Evolutionary conservation across 129 eudicot genomes (phyloP).

Genomic region (Chrysanthemum lavandulifolium): DNA sequence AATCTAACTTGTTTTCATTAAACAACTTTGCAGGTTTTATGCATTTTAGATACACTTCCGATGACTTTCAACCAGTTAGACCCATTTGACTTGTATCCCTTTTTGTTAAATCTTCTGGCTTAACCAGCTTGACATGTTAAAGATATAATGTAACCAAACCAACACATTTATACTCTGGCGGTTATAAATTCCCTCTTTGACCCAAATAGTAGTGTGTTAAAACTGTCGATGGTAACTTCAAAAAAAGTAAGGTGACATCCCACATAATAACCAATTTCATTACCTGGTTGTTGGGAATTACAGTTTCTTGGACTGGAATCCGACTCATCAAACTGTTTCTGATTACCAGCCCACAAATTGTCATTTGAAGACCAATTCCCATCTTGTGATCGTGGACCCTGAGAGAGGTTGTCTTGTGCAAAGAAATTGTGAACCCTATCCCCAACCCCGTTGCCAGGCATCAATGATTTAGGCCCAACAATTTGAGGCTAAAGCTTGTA

Average conservation of each 20-base stretch:
- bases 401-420: conserved; percentile 70
- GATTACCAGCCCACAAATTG: conserved; percentile 68
- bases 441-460: conserved; percentile 97
- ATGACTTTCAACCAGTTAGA: background rate
- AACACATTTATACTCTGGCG: background rate
- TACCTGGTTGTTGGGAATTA: conserved; percentile 66
- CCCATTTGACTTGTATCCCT: background rate
- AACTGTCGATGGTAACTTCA: background rate
- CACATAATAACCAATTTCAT: conserved; percentile 5
- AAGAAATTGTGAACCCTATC: conserved; percentile 98
- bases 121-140: background rate
- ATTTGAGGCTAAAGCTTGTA: conserved; percentile 27
- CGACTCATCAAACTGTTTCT: conserved; percentile 47
- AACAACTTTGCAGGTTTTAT: background rate
- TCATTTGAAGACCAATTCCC: conserved; percentile 67
- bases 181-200: background rate
- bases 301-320: conserved; percentile 53
- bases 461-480: conserved; percentile 48
- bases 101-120: background rate
- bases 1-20: no score
- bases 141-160: background rate
- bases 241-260: background rate
- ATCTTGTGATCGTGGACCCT: conserved; percentile 64
- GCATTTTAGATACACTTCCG: background rate
- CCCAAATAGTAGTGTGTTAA: background rate